Evolutionary conservation across 148 eudicot species (phyloP).

Genomic region (Rheum nobile): DNA sequence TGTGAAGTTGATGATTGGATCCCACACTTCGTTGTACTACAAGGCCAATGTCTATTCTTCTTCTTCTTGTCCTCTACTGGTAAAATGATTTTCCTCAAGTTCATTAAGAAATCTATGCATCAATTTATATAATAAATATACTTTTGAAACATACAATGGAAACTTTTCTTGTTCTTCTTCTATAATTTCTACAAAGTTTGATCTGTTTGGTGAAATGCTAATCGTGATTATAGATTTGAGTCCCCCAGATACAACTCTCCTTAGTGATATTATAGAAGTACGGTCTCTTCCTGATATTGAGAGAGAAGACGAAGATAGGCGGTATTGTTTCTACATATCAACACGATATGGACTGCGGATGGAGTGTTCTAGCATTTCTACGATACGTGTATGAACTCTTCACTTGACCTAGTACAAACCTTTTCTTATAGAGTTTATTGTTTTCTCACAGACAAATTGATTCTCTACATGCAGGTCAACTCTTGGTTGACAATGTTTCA

Average conservation of each 20-base stretch:
- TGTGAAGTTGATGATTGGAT: constrained; percentile 90
- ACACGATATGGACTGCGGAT: constrained; percentile 65
- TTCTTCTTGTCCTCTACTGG: constrained; percentile 72
- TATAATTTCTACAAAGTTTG: background rate
- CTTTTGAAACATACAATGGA: too few species aligned
- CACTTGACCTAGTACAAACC: background rate
- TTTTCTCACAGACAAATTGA: background rate
- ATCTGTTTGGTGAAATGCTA: background rate
- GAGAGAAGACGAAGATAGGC: constrained; percentile 57
- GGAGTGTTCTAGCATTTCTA: constrained; percentile 69
- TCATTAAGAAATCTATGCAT: too few species aligned
- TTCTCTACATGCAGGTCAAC: background rate
- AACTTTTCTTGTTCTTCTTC: too few species aligned
- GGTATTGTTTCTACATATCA: constrained; percentile 62
- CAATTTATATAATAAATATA: too few species aligned
- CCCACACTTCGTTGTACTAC: constrained; percentile 81
- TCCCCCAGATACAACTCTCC: constrained; percentile 80
- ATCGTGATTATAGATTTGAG: constrained; percentile 92
- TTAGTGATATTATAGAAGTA: constrained; percentile 67
- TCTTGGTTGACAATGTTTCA: constrained; percentile 4
- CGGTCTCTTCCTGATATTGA: constrained; percentile 52
- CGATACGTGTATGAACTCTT: constrained; percentile 42
- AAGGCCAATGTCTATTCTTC: constrained; percentile 75
- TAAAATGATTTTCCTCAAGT: constrained; percentile 14
- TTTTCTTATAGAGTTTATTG: background rate